Evolutionary conservation across 2,329 filamentous ascomycete genomes (phyloP).

Genomic region (Biscogniauxia mediterranea): DNA sequence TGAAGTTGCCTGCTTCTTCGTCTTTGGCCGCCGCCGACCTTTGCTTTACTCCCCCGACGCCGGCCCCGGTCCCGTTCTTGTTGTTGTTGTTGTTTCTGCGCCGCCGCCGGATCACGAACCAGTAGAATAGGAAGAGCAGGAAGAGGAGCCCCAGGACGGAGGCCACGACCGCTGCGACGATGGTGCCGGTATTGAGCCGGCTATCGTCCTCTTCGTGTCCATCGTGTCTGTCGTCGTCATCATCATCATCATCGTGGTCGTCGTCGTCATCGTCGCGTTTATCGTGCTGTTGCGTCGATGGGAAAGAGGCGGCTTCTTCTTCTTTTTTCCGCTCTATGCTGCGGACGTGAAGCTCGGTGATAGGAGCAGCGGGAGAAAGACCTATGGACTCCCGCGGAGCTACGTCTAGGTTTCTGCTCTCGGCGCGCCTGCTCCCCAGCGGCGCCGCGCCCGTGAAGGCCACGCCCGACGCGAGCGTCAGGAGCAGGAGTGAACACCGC

Average conservation of each 20-base stretch:
- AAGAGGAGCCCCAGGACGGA: background rate
- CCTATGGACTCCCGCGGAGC: background rate
- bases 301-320: background rate
- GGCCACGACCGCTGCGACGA: background rate
- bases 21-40: background rate
- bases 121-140: background rate
- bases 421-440: background rate
- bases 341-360: background rate
- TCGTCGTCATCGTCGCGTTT: background rate
- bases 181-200: background rate
- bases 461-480: background rate
- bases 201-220: background rate
- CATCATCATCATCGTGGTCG: background rate
- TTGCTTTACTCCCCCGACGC: too few species aligned
- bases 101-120: background rate
- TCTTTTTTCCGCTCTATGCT: background rate
- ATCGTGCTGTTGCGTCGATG: background rate
- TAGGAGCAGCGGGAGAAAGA: background rate
- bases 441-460: background rate
- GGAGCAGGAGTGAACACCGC: background rate
- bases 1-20: background rate
- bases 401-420: background rate
- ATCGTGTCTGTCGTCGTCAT: background rate
- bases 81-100: too few species aligned
- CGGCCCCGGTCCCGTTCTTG: too few species aligned